Base-by-base conservation (phyloP, 805 yeast species). In the Metschnikowia lunata region DNA sequence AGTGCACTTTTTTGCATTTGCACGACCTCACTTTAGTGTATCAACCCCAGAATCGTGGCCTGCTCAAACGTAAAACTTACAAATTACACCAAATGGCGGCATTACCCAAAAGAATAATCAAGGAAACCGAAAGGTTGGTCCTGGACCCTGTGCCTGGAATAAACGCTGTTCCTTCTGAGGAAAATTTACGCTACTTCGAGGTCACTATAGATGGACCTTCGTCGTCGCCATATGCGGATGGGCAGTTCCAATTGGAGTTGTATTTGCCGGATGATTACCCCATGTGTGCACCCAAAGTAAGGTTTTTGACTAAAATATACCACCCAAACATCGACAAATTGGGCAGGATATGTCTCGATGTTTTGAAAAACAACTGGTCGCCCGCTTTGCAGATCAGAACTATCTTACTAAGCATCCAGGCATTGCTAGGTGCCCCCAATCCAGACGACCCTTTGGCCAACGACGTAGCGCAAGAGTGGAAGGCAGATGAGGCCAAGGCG, bases 391-490 rank as follows among this genome's bases (percentile, higher is more conserved):
- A 93, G 63, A 93, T 93, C 51, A 78, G 98, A 64, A 93, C 98
- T 8, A 85, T 93, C 23, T 70, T 93, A 49, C 72, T 93, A 45
- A 87, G 96, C 8, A 85, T 93, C 47, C 99, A 93, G 67, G 97
- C 98, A 0, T 71, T 93, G 45, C 69, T 93, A 41, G 96, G 96
- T 2, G 89, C 96, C 6, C 99, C 99, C 9, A 93, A 93, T 58
- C 99, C 99, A 2, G 96, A 93, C 62, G 99, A 93, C 66, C 99
- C 99, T 1, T 74, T 93, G 54, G 98, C 98, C 14, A 93, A 93
- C 59, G 98, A 93, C 54, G 99, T 93, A 34, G 99, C 99, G 2
- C 90, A 88, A 55, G 91, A 86, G 49, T 93, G 99, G 97, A 85
- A 91, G 60, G 84, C 80, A 51, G 80, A 93, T 57, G 95, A 89